Base-by-base conservation (phyloP, 768 basidiomycete genomes). In the Amanita inopinata region DNA sequence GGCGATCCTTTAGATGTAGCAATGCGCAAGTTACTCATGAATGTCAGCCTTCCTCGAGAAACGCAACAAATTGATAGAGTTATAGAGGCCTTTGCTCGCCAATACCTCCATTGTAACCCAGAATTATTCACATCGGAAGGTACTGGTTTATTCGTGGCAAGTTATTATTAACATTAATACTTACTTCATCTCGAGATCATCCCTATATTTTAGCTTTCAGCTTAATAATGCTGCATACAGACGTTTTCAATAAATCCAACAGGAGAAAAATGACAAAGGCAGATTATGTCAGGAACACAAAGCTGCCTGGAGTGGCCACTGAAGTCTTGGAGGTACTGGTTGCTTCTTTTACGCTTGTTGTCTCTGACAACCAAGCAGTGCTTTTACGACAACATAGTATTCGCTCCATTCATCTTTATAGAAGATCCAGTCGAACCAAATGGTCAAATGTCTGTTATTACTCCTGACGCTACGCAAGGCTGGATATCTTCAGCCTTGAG, bases 51-150 rank as follows among this genome's bases (percentile, higher is more conserved):
- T 19, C 96, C 96, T 2, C 73, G 82, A 43, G 96, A 99, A 67
- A 97, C 96, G 1, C 96, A 99, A 58, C 94, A 98, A 61, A 99
- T 99, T 46, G 96, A 99, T 61, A 74, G 96, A 45, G 89, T 97
- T 36, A 89, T 99, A 54, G 92, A 98, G 62, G 87, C 89, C 0
- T 99, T 99, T 61, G 87, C 94, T 4, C 70, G 67, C 33, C 76
- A 85, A 46, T 99, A 96, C 61, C 63, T 79, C 46, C 66, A 73
- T 35, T 91, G 90, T 58, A 94, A 98, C 56, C 81, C 83, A 37
- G 73, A 67, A 30, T 58, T 97, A 31, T 97, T 93, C 54, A 65
- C 66, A 9, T 78, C 81, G 12, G 73, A 84, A 54, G 92, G 90
- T 86, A 53, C 46, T 69, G 4, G 2, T 4, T 3, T 30, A 14